Evolutionary conservation across 1,139 yeast species (phyloP).

Genomic region (Magnusiomyces ingens): DNA sequence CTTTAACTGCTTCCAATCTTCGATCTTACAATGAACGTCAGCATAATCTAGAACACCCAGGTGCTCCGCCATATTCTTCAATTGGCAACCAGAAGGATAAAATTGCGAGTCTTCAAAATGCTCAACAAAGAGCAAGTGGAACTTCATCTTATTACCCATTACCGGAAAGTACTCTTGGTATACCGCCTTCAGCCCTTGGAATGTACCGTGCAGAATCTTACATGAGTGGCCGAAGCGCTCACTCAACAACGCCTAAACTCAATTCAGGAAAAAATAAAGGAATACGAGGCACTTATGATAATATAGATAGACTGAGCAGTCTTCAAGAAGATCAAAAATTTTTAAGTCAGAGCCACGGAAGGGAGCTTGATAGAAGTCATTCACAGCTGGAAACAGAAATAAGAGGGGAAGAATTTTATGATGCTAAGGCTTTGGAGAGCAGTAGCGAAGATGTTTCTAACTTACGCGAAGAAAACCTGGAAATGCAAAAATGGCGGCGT

Average conservation of each 20-base stretch:
- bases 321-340: too few species aligned
- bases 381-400: too few species aligned
- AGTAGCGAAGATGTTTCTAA: not conserved
- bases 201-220: constrained; percentile 5
- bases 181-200: not conserved
- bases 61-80: not conserved
- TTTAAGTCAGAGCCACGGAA: too few species aligned
- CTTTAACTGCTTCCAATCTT: constrained; percentile 1
- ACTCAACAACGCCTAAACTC: not conserved
- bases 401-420: not conserved
- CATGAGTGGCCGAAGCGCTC: constrained; percentile 1
- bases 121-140: not conserved
- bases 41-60: not conserved
- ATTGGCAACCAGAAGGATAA: not conserved
- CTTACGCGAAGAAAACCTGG: constrained; percentile 1
- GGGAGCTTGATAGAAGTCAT: too few species aligned
- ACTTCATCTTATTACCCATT: not conserved
- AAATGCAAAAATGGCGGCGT: constrained; percentile 26
- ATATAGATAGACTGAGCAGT: too few species aligned
- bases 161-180: not conserved
- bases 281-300: too few species aligned
- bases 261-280: not conserved
- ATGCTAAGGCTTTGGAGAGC: not conserved
- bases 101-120: not conserved
- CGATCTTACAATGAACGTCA: constrained; percentile 1